Conservation (phyloP, 2,329 filamentous ascomycete species). For the Ampelomyces quisqualis region DNA sequence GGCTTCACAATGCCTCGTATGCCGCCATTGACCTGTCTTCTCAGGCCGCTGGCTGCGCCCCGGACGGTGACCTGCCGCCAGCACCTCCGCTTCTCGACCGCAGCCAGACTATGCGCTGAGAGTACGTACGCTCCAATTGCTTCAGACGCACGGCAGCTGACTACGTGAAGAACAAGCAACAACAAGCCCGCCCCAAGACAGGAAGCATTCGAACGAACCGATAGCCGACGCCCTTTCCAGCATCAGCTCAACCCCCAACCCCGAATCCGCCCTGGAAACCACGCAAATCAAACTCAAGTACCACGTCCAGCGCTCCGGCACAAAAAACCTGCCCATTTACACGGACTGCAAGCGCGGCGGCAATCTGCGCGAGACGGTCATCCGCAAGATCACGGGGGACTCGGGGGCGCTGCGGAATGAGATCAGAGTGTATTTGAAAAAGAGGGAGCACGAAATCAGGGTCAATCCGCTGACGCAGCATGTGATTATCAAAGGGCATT, state of each 20-base stretch:
- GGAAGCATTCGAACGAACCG: no score
- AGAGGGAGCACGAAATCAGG: constrained; percentile 57
- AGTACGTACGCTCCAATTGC: constrained; percentile 17
- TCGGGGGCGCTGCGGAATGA: constrained; percentile 63
- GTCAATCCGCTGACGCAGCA: constrained; percentile 68
- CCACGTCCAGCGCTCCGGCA: constrained; percentile 69
- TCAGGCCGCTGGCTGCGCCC: constrained; percentile 45
- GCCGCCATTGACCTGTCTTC: constrained; percentile 42
- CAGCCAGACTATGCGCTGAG: constrained; percentile 28
- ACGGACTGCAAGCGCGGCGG: constrained; percentile 70
- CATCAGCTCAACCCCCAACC: constrained; percentile 5
- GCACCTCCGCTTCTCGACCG: constrained; percentile 47
- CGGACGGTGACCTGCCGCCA: constrained; percentile 40
- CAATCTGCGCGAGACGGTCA: constrained; percentile 69
- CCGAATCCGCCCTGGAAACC: neutral
- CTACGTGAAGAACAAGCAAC: neutral
- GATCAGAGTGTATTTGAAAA: constrained; percentile 59
- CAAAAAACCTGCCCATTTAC: constrained; percentile 76
- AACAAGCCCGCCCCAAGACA: constrained; percentile 18
- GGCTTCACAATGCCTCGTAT: constrained; percentile 36
- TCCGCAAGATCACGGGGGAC: constrained; percentile 81
- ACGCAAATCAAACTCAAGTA: constrained; percentile 53
- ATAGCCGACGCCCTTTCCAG: constrained; percentile 11
- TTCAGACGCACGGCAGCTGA: neutral
- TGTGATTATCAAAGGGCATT: constrained; percentile 50